Evolutionary conservation across 2,329 filamentous ascomycete species (phyloP).

Genomic region (Aspergillus sojae): DNA sequence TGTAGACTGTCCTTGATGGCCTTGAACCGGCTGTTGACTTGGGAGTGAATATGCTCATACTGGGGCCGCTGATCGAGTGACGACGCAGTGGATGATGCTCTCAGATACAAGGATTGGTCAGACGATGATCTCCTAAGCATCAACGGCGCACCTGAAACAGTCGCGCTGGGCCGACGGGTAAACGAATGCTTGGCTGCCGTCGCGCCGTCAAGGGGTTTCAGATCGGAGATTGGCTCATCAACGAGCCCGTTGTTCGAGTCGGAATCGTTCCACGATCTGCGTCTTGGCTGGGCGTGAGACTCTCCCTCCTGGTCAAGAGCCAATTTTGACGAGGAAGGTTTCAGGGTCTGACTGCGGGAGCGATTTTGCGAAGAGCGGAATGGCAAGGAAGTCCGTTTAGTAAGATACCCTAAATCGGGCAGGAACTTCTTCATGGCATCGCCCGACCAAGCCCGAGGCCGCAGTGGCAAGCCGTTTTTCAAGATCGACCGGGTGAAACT

Average conservation of each 20-base stretch:
- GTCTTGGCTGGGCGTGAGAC: slow-evolving; percentile 10
- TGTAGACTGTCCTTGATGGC: slow-evolving; percentile 86
- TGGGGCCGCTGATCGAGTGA: slow-evolving; percentile 81
- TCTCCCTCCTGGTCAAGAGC: slow-evolving; percentile 23
- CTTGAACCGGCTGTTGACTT: slow-evolving; percentile 86
- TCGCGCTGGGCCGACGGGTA: slow-evolving; percentile 29
- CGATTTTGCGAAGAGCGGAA: slow-evolving; percentile 30
- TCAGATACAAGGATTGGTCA: slow-evolving; percentile 74
- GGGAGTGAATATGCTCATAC: slow-evolving; percentile 78
- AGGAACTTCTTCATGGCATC: slow-evolving; percentile 40
- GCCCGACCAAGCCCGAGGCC: slow-evolving; percentile 41
- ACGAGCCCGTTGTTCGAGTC: slow-evolving; percentile 23
- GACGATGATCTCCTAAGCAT: slow-evolving; percentile 66
- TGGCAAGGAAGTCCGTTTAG: slow-evolving; percentile 34
- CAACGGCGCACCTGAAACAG: slow-evolving; percentile 27
- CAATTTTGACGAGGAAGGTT: slow-evolving; percentile 15
- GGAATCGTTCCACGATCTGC: slow-evolving; percentile 19
- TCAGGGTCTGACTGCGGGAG: slow-evolving; percentile 33
- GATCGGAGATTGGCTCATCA: slow-evolving; percentile 38
- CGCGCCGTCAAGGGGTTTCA: slow-evolving; percentile 30
- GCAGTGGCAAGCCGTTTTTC: slow-evolving; percentile 35
- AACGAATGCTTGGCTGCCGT: slow-evolving; percentile 38
- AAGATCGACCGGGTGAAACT: slow-evolving; percentile 40
- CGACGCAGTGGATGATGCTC: slow-evolving; percentile 74
- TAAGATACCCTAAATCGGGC: slow-evolving; percentile 36